These are phyloP conservation scores for Stephania yunnanensis DNA, from an alignment of 164 flowering plant genomes.

Conservation along the genomic window DNA sequence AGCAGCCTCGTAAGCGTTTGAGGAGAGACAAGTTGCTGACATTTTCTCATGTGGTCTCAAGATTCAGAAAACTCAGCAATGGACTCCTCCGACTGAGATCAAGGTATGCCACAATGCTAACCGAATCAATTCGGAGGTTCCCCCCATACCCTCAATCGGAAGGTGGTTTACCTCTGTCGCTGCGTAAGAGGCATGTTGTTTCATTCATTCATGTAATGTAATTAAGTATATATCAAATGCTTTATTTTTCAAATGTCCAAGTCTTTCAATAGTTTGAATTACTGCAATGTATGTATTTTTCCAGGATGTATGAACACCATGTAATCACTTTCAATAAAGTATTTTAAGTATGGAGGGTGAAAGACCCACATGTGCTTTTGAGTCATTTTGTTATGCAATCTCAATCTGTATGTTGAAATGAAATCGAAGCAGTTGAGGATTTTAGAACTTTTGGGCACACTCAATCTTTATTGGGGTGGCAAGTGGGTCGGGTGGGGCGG, in stretches of 20 bases:
- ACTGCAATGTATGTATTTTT: not conserved
- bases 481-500: no score
- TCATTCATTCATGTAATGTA: not conserved
- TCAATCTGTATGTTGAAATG: not conserved
- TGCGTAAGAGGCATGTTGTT: not conserved
- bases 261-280: not conserved
- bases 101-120: not conserved
- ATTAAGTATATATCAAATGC: not conserved
- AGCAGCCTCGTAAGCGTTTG: slow-evolving; percentile 10
- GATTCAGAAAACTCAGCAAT: not conserved
- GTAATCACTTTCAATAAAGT: not conserved
- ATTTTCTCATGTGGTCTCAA: not conserved
- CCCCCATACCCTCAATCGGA: not conserved
- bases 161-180: not conserved
- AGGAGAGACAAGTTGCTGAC: not conserved
- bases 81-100: not conserved
- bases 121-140: not conserved
- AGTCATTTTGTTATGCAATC: not conserved
- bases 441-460: not conserved
- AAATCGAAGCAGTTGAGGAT: not conserved
- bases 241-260: not conserved
- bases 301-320: not conserved
- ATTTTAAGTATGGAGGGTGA: not conserved
- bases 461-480: not conserved
- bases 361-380: not conserved